phyloP scores from a whole-genome alignment of 2,329 filamentous ascomycete species.

The Phoma sp. region DNA sequence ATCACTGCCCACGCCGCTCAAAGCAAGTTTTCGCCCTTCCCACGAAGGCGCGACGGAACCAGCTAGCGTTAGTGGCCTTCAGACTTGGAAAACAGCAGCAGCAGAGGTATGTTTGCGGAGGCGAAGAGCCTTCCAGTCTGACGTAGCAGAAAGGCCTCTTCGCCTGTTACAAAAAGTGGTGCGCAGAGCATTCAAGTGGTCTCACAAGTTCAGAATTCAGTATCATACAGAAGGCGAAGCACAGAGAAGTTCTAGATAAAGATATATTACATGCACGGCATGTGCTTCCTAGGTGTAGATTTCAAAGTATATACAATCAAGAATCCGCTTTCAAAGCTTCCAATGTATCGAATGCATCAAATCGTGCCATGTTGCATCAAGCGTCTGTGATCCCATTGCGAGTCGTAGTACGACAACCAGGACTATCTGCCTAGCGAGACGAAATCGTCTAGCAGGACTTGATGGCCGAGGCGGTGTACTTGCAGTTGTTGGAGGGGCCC shows the following conservation, averaged over 20 bases:
- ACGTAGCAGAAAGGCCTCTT: too few relatives aligned
- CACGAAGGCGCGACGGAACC: too few relatives aligned
- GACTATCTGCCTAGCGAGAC: neutral
- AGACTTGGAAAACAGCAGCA: too few relatives aligned
- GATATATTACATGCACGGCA: conserved; percentile 18
- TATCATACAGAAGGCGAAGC: neutral
- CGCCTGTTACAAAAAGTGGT: too few relatives aligned
- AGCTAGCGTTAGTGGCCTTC: too few relatives aligned
- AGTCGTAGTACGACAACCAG: neutral
- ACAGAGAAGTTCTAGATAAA: neutral
- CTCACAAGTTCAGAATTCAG: neutral
- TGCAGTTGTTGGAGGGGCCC: conserved; percentile 40
- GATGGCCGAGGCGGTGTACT: conserved; percentile 42
- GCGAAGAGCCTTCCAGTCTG: too few relatives aligned
- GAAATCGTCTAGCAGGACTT: conserved; percentile 37
- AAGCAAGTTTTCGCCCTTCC: too few relatives aligned
- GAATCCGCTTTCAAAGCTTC: conserved; percentile 27
- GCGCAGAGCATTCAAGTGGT: too few relatives aligned
- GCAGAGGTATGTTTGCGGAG: too few relatives aligned
- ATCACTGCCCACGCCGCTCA: neutral
- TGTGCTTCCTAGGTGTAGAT: conserved; percentile 3
- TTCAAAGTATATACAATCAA: conserved; percentile 27
- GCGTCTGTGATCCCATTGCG: conserved; percentile 10
- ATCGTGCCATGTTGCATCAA: conserved; percentile 22
- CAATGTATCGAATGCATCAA: conserved; percentile 19